These are phyloP conservation scores for Aspergillus indologenus DNA, from an alignment of 495 filamentous ascomycete species.

Conservation along the genomic window DNA sequence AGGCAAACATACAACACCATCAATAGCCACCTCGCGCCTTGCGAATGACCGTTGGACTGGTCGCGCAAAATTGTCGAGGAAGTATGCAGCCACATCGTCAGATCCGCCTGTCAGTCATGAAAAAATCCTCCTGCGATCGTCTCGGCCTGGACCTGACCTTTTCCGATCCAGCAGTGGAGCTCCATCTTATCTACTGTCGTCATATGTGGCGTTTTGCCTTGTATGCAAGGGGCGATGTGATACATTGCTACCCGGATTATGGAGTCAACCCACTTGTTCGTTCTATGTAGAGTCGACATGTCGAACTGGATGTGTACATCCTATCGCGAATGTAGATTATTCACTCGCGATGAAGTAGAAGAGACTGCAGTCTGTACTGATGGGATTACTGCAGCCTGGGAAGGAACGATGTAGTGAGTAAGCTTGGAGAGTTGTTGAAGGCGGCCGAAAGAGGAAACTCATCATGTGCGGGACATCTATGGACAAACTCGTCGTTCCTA, in stretches of 20 bases:
- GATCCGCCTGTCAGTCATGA: neutral
- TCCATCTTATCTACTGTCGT: neutral
- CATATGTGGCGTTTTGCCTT: neutral
- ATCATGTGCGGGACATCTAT: too few species aligned
- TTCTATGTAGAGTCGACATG: neutral
- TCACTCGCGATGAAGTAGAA: too few species aligned
- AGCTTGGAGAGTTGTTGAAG: too few species aligned
- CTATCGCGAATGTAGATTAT: too few species aligned
- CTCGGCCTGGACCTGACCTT: too few species aligned
- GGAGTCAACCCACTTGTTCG: too few species aligned
- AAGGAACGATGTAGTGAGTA: too few species aligned
- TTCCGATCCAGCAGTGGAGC: neutral
- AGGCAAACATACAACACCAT: neutral
- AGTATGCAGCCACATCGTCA: neutral
- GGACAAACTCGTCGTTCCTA: too few species aligned
- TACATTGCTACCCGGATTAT: neutral
- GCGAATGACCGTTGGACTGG: neutral
- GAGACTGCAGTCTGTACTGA: too few species aligned
- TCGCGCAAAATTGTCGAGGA: neutral
- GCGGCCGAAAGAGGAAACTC: too few species aligned
- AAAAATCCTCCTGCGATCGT: neutral
- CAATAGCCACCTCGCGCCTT: neutral
- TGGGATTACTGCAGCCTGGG: too few species aligned
- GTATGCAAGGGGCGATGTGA: neutral
- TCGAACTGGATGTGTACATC: neutral